These are phyloP conservation scores for Rosa chinensis DNA, from an alignment of 306 rosid species.

Conservation along the genomic window DNA sequence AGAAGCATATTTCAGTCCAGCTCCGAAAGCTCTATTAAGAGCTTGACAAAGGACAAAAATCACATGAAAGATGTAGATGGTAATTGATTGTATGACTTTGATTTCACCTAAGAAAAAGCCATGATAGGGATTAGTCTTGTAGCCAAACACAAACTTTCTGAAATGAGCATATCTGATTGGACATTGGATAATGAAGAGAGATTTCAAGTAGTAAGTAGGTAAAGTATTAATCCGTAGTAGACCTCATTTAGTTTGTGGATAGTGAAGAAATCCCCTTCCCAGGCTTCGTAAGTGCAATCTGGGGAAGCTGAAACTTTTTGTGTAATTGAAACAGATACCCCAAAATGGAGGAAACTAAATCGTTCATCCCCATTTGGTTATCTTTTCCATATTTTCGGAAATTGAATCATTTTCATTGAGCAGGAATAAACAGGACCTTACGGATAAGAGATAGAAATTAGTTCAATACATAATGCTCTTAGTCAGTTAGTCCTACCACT, in stretches of 20 bases:
- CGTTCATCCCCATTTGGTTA: neutral
- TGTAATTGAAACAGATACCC: neutral
- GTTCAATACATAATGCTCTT: slow-evolving; percentile 20
- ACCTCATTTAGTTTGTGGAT: neutral
- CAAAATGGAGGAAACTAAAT: neutral
- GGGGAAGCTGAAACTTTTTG: neutral
- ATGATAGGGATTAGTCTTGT: slow-evolving; percentile 12
- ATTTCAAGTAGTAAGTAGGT: slow-evolving; percentile 9
- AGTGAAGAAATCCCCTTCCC: too few species aligned
- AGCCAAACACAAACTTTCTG: slow-evolving; percentile 11
- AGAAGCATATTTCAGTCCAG: slow-evolving; percentile 27
- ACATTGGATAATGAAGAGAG: slow-evolving; percentile 9
- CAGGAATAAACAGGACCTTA: neutral
- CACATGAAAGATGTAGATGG: slow-evolving; percentile 31
- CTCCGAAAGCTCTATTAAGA: slow-evolving; percentile 20
- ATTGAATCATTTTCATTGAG: neutral
- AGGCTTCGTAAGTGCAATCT: neutral
- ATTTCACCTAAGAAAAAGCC: slow-evolving; percentile 25
- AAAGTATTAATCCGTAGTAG: slow-evolving; percentile 3
- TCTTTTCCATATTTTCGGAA: neutral
- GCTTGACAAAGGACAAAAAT: slow-evolving; percentile 31
- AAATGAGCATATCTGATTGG: slow-evolving; percentile 9
- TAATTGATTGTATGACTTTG: slow-evolving; percentile 10
- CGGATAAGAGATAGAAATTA: slow-evolving; percentile 1
- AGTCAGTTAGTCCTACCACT: slow-evolving; percentile 8